Percentiles rank a stretch among this genome's conserved stretches.
phyloP scores from a whole-genome alignment of 352 stramenopile species.

The Pseudoperonospora humuli region DNA sequence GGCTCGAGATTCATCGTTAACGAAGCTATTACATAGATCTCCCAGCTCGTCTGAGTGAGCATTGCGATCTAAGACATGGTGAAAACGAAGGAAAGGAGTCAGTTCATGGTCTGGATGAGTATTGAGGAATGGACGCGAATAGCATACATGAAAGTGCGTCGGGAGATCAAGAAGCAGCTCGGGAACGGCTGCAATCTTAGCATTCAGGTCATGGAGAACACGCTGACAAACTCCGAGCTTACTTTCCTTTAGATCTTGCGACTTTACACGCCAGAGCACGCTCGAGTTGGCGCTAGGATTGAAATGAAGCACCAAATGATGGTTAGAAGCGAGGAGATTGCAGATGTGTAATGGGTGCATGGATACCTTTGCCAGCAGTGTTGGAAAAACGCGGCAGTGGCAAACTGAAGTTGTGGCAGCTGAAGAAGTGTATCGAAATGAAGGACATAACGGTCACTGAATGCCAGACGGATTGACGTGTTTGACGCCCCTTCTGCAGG shows the following conservation, averaged over 20 bases:
- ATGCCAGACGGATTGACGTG: constrained; percentile 23
- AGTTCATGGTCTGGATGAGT: too few relatives aligned
- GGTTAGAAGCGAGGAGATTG: background rate
- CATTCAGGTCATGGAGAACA: constrained; percentile 21
- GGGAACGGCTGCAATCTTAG: constrained; percentile 26
- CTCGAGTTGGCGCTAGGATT: constrained; percentile 8
- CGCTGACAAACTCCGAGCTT: constrained; percentile 35
- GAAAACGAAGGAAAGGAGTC: too few relatives aligned
- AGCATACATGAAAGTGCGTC: constrained; percentile 48
- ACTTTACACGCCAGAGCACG: constrained; percentile 8
- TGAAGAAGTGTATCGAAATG: constrained; percentile 47
- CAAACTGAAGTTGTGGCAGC: constrained; percentile 21
- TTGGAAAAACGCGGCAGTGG: constrained; percentile 37
- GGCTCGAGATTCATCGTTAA: constrained; percentile 31
- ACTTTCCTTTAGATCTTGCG: background rate
- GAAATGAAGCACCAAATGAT: background rate
- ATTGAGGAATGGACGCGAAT: background rate
- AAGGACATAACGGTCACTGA: constrained; percentile 37
- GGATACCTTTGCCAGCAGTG: constrained; percentile 44
- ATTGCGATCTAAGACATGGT: constrained; percentile 34
- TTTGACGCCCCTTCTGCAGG: constrained; percentile 2
- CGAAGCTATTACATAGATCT: constrained; percentile 36
- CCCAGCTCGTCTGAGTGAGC: constrained; percentile 61
- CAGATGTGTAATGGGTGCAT: background rate
- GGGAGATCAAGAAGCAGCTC: constrained; percentile 53